These are phyloP conservation scores for Fusarium begoniae DNA, from an alignment of 2,329 filamentous ascomycete species.

Conservation along the genomic window DNA sequence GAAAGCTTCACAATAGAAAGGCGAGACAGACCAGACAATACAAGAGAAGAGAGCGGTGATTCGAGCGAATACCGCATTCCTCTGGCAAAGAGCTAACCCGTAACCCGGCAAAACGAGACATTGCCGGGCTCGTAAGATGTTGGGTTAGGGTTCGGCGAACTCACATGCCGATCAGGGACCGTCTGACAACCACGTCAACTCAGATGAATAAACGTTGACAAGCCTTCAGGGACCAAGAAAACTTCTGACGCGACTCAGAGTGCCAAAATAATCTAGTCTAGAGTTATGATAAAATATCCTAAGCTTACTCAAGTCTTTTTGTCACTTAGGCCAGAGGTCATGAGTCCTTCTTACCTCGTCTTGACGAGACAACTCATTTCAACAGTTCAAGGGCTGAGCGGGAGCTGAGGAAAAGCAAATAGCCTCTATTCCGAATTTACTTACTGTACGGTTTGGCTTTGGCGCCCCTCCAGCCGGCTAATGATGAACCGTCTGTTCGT, in stretches of 20 bases:
- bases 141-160: constrained; percentile 5
- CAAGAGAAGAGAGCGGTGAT: not conserved
- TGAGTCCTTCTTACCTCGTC: not conserved
- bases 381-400: not conserved
- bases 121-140: not conserved
- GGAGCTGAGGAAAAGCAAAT: constrained; percentile 7
- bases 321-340: not conserved
- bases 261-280: not conserved
- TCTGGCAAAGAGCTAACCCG: constrained; percentile 9
- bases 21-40: not conserved
- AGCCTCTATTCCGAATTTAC: not conserved
- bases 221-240: not conserved
- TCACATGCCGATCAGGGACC: constrained; percentile 12
- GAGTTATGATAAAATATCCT: not conserved
- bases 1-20: constrained; percentile 4
- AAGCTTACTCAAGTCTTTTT: not conserved
- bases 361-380: constrained; percentile 5
- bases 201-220: constrained; percentile 4
- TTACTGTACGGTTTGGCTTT: constrained; percentile 7
- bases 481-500: not conserved
- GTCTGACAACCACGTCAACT: constrained; percentile 8
- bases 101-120: not conserved
- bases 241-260: too few species aligned
- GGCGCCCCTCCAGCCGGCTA: not conserved
- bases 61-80: constrained; percentile 22